Percentiles rank a stretch among this genome's conserved stretches.
Conservation (phyloP, 2,329 filamentous ascomycete species). For the Xylariomycetidae sp. region DNA sequence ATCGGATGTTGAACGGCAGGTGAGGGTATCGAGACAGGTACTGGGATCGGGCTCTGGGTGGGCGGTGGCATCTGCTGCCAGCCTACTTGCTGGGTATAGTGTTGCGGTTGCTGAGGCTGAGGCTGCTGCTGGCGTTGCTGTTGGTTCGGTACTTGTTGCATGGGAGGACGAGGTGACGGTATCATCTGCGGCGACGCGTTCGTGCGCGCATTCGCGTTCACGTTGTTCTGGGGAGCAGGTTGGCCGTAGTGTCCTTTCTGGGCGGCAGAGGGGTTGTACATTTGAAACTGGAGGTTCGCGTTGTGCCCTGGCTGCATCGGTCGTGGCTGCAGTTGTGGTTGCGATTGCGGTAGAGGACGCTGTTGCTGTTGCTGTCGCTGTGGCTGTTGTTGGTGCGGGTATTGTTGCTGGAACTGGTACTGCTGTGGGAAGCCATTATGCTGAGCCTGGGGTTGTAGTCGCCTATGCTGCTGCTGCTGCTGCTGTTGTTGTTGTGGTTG, state of each 20-base stretch:
- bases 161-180: conserved; percentile 30
- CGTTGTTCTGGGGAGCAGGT: conserved; percentile 13
- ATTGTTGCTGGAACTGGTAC: conserved; percentile 3
- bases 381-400: conserved; percentile 21
- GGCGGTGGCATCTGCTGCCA: conserved; percentile 24
- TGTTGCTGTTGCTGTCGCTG: conserved; percentile 18
- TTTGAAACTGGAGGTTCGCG: conserved; percentile 22
- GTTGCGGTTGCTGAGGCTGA: conserved; percentile 26
- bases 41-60: conserved; percentile 18
- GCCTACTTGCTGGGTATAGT: conserved; percentile 15
- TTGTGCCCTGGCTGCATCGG: conserved; percentile 21
- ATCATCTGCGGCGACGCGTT: conserved; percentile 13
- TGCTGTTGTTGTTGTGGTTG: conserved; percentile 19
- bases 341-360: conserved; percentile 3
- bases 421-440: conserved; percentile 4
- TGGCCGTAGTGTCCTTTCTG: conserved; percentile 19
- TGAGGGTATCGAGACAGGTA: no score
- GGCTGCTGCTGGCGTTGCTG: conserved; percentile 27
- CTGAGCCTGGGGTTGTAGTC: conserved; percentile 4
- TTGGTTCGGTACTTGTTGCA: conserved; percentile 29
- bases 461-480: conserved; percentile 12
- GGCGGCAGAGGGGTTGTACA: conserved; percentile 24
- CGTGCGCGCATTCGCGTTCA: no score
- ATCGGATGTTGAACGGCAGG: conserved; percentile 16
- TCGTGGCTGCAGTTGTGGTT: conserved; percentile 14